Evolutionary conservation across 768 basidiomycete species (phyloP), one percentile per base, ranked within the genome.

Genomic region (Rhodotorula paludigena): DNA sequence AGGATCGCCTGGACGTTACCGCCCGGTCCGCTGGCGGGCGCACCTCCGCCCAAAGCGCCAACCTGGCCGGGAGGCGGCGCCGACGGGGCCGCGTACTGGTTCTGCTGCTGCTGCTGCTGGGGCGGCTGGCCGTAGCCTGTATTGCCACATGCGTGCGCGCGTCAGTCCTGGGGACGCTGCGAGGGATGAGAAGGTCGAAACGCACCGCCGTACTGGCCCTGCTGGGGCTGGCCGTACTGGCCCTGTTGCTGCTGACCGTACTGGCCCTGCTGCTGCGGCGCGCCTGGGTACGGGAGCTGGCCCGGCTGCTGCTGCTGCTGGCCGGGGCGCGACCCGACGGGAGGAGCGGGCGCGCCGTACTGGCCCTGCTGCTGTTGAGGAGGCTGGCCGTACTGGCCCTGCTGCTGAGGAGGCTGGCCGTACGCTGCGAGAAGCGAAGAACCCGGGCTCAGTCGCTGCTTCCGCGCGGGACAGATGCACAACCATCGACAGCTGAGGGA

Each of bases 261-360:
- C 33, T 36, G 35, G 10, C 57, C 57, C 56, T 28, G 30, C 23
- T 23, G 36, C 18, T 32, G 55, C 20, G 45, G 47, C 39, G 45
- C 45, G 15, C 63, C 63, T 8, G 66, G 61, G 66, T 63, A 68
- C 16, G 61, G 56, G 2, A 59, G 36, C 51, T 68, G 47, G 5
- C 55, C 55, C 39, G 12, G 16, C 55, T n/a, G 25, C 36, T 36
- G 1, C 12, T 18, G 21, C 25, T 16, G 18, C 10, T 38, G 45
- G 23, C 36, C 33, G 21, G 66, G 30, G 9, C 57, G 33, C 10
- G 23, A 25, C 15, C 60, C 55, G 23, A 62, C 56, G 56, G 66
- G 60, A 39, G 60, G 66, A 20, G 53, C 20, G 21, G 66, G 66
- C 20, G 49, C 53, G 48, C 39, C 53, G 38, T 56, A 56, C 55